A percentile compares a stretch with the other conserved stretches of the same genome.
phyloP scores from a whole-genome alignment of 345 rosid species.

The Leavenworthia alabamica region DNA sequence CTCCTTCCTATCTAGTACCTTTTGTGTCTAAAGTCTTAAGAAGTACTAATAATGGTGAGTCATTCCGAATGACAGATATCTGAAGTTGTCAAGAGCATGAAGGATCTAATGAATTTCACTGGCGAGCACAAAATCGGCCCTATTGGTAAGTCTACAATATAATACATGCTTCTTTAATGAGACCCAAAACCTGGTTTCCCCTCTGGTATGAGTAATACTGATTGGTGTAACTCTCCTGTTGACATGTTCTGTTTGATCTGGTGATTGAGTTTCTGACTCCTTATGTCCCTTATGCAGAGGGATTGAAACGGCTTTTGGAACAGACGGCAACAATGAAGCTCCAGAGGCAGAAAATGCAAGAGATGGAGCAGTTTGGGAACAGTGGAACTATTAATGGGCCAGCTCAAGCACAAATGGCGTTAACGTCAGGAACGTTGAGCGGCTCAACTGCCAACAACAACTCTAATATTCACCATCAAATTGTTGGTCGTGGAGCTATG shows the following conservation, averaged over 20 bases:
- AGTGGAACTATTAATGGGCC: conserved; percentile 13
- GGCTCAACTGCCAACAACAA: conserved; percentile 21
- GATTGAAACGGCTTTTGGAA: conserved; percentile 27
- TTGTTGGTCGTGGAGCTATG: conserved; percentile 26
- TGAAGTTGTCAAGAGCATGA: conserved; percentile 97
- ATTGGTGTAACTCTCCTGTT: not conserved
- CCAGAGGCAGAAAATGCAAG: conserved; percentile 29
- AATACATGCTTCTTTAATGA: conserved; percentile 1
- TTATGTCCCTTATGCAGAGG: conserved; percentile 16
- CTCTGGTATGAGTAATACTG: not conserved
- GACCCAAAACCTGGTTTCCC: not conserved
- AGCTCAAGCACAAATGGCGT: conserved; percentile 25
- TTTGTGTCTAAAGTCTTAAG: not conserved
- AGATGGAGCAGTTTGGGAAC: conserved; percentile 22
- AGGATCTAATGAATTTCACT: conserved; percentile 81
- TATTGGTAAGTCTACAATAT: conserved; percentile 44
- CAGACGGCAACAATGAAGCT: conserved; percentile 15
- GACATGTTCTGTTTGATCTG: not conserved
- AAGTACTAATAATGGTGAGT: not conserved
- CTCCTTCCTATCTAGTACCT: conserved; percentile 3
- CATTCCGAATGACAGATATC: conserved; percentile 52
- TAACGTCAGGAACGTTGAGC: conserved; percentile 13
- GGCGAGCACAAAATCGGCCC: conserved; percentile 69
- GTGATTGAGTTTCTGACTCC: not conserved
- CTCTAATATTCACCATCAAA: conserved; percentile 14